Base-by-base conservation (phyloP, 768 basidiomycete genomes). In the Tulasnella sp. region DNA sequence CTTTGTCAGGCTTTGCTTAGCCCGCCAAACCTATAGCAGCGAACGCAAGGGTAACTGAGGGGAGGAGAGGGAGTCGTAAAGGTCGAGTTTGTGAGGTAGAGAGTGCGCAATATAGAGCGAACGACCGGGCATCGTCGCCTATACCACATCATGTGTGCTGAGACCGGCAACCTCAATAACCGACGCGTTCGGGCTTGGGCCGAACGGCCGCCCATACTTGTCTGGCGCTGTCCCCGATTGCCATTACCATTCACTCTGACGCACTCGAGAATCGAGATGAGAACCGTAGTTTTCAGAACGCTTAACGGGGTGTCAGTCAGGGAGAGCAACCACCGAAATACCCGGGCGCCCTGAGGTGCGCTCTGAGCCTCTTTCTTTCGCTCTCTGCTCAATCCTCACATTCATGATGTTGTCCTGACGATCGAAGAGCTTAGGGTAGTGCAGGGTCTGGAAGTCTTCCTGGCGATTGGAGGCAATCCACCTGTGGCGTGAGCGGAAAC, bases 101-200 rank as follows among this genome's bases (percentile, higher is more conserved):
- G 15, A 10, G 35, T 35, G 5, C 61, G 61, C 29, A 35, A 26
- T 67, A 67, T 67, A 67, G 9, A 15, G 29, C 2, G 26, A 5
- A 29, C 32, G 29, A 13, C 11, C 61, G 61, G 61, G 61, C 29
- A 67, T 67, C 61, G 13, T 35, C 29, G 29, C 61, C 61, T 51
- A 51, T 51, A 67, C 26, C 5, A 2, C 61, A 15, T 10, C 29
- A 5, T 26, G 32, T 13, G 10, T 67, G 44, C 61, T 67, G 61
- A 32, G 1, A 13, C 44, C 71, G 71, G 71, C 71, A 72, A 72
- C 37, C 61, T 42, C 71, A 72, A 72, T 72, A 72, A 46, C 71
- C 71, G 71, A 72, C 15, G 71, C 3, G 9, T 16, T 37, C 44
- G 37, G 37, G 39, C 71, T 42, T 46, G 71, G 44, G 71, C 71